Evolutionary conservation across 352 stramenopile genomes (phyloP).

Genomic region (Saprolegnia diclina): DNA sequence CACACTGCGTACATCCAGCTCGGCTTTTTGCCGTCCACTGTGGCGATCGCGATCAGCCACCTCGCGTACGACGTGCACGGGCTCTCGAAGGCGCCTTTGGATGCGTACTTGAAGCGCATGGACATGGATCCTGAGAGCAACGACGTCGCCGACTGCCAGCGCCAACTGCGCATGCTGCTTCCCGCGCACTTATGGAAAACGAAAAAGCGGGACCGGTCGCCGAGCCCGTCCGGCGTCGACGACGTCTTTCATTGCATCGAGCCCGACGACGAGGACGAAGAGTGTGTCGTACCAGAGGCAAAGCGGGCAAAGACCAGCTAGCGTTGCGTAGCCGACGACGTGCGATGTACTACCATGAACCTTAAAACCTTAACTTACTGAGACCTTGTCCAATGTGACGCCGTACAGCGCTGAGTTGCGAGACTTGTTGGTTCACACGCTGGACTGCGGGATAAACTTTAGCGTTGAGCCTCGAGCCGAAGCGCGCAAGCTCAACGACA

Average conservation of each 20-base stretch:
- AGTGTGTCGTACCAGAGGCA: neutral
- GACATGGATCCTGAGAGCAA: neutral
- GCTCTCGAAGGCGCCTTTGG: neutral
- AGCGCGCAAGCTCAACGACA: no score
- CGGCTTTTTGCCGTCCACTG: neutral
- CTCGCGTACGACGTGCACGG: slow-evolving; percentile 7
- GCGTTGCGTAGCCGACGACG: no score
- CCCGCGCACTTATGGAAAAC: neutral
- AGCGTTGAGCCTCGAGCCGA: no score
- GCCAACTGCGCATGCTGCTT: neutral
- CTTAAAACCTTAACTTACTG: slow-evolving; percentile 3
- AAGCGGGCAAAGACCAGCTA: slow-evolving; percentile 11
- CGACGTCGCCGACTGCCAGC: neutral
- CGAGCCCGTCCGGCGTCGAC: slow-evolving; percentile 18
- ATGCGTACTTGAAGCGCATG: neutral
- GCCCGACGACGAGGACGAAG: neutral
- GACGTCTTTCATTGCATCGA: neutral
- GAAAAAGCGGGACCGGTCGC: slow-evolving; percentile 24
- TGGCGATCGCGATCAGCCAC: neutral
- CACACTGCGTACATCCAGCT: neutral
- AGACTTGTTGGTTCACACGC: no score
- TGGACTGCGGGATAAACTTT: no score
- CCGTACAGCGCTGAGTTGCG: no score
- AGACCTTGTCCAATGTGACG: no score
- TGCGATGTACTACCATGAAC: neutral